A percentile compares a stretch with the other conserved stretches of the same genome.
These are phyloP conservation scores for Colletotrichum neosansevieriae DNA, from an alignment of 2,329 filamentous ascomycete species.

Conservation along the genomic window DNA sequence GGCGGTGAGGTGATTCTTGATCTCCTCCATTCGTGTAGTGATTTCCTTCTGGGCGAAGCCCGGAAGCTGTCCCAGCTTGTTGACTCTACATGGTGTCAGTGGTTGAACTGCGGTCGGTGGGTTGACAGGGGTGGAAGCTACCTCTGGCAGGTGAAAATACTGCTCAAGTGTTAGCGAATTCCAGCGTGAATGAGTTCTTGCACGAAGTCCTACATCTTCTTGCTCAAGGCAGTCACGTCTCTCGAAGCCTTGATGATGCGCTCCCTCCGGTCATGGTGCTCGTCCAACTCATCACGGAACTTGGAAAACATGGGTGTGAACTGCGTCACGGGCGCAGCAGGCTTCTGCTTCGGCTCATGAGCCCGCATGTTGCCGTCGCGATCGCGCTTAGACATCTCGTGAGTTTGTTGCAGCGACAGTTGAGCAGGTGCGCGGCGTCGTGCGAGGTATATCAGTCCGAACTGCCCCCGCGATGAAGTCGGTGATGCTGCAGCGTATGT, in stretches of 20 bases:
- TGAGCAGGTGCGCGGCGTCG: background rate
- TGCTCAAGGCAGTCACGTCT: conserved; percentile 93
- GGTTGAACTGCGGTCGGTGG: background rate
- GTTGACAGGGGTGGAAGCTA: conserved; percentile 37
- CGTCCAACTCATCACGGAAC: conserved; percentile 89
- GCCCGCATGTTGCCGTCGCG: conserved; percentile 61
- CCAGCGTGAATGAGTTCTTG: rapidly evolving
- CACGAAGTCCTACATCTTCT: conserved; percentile 82
- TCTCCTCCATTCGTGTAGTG: conserved; percentile 75
- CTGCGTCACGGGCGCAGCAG: conserved; percentile 52
- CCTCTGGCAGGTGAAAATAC: conserved; percentile 56
- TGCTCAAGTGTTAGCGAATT: conserved; percentile 40
- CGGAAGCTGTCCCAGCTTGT: conserved; percentile 38
- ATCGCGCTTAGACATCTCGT: conserved; percentile 59
- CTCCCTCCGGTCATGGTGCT: conserved; percentile 94
- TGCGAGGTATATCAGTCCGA: background rate
- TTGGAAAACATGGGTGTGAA: conserved; percentile 84
- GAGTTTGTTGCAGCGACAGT: background rate
- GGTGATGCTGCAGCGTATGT: conserved; percentile 20
- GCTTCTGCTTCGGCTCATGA: conserved; percentile 50
- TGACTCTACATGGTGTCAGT: conserved; percentile 32
- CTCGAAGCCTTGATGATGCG: conserved; percentile 89
- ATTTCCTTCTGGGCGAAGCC: conserved; percentile 74
- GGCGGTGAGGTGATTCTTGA: conserved; percentile 74
- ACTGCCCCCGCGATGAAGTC: conserved; percentile 22